Conservation (phyloP, 1,284 basidiomycete species). For the Schizophyllum commune region DNA sequence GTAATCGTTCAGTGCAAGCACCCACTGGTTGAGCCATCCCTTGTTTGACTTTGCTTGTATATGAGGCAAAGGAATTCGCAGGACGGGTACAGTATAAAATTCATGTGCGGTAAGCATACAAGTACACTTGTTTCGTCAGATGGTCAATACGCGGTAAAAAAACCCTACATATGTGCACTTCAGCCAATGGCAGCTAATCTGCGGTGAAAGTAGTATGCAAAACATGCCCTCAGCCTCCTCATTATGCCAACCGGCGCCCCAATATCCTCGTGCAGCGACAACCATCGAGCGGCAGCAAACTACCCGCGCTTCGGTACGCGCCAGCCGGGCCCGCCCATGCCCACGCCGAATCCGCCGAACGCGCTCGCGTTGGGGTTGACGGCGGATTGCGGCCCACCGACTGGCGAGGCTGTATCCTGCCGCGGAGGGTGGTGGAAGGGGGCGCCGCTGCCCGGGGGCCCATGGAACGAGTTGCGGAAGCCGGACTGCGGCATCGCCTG, state of each 20-base stretch:
- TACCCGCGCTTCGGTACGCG: not conserved
- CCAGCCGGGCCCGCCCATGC: not conserved
- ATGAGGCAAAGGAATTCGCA: too few species aligned
- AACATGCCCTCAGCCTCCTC: not conserved
- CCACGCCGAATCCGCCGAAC: not conserved
- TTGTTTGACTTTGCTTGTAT: too few species aligned
- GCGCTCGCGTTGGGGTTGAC: not conserved
- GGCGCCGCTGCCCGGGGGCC: constrained; percentile 41
- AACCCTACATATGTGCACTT: not conserved
- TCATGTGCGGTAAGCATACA: not conserved
- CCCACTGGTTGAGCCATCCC: too few species aligned
- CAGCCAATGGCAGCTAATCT: not conserved
- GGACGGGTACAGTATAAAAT: too few species aligned
- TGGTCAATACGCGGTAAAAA: not conserved
- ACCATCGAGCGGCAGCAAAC: not conserved
- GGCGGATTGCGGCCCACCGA: not conserved
- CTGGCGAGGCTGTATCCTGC: not conserved
- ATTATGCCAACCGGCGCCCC: not conserved
- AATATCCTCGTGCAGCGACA: not conserved
- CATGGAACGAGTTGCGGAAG: constrained; percentile 53
- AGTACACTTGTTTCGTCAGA: not conserved
- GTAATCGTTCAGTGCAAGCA: too few species aligned
- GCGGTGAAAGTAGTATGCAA: not conserved
- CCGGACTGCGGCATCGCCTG: constrained; percentile 57
- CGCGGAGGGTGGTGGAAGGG: constrained; percentile 35